Conservation (phyloP, 2,329 filamentous ascomycete genomes). For the Ceratocystis alfenasii region DNA sequence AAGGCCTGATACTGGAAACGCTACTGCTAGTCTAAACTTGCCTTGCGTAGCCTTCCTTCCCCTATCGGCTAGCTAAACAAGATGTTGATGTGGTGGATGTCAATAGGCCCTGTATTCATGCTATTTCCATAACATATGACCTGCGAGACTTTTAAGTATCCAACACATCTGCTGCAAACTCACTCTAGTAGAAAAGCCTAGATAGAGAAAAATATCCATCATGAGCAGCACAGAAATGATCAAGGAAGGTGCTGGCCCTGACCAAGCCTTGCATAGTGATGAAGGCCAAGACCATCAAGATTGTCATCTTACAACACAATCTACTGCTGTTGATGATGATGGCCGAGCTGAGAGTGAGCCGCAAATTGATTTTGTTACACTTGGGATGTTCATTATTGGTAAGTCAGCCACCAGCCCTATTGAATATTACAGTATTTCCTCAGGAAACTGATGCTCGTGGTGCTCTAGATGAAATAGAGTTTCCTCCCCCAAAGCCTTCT, state of each 20-base stretch:
- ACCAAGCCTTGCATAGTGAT: neutral
- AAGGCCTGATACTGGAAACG: neutral
- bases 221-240: neutral
- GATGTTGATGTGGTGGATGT: neutral
- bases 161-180: neutral
- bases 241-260: neutral
- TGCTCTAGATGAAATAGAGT: constrained; percentile 79
- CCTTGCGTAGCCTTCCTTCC: neutral
- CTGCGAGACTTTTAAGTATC: neutral
- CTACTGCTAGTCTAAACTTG: neutral
- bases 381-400: constrained; percentile 68
- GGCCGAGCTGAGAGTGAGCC: neutral
- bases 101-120: neutral
- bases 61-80: neutral
- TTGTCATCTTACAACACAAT: neutral
- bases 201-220: neutral
- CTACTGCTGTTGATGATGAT: neutral
- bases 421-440: neutral
- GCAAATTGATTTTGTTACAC: constrained; percentile 51
- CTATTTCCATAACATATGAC: neutral
- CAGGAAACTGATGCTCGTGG: constrained; percentile 14
- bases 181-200: neutral
- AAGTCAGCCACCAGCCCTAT: constrained; percentile 26
- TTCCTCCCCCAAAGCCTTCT: constrained; percentile 54
- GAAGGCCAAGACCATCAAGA: neutral